Evolutionary conservation across 2,329 filamentous ascomycete species (phyloP), one percentile per base, ranked within the genome.

Genomic region (Neofusicoccum parvum): DNA sequence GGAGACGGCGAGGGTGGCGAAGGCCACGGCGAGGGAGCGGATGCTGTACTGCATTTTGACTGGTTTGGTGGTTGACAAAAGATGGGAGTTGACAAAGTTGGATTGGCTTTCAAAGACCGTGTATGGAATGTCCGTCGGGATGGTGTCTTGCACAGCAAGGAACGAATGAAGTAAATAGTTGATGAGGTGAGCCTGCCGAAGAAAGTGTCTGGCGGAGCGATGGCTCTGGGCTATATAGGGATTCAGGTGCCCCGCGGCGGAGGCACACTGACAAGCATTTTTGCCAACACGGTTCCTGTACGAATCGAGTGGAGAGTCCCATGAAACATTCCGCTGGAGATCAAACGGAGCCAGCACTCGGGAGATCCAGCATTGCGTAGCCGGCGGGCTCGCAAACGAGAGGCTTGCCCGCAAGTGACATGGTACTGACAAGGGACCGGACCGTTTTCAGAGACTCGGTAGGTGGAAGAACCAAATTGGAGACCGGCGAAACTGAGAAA

Each of bases 31-130:
- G 34, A 65, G 51, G 20, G 51, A 65, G 51, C 62, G 49, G 27
- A 56, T 64, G 62, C 34, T 56, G 62, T 65, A 65, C 45, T 65
- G 63, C 63, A 65, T 65, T 49, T 56, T 64, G 59, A 14, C 51
- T 10, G 54, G 23, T 36, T 49, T 62, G 45, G 45, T 62, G 45
- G 45, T 23, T 62, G 48, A 32, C 6, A 7, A 11, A 41, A 37
- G 11, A 23, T 54, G 51, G 43, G 34, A 39, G 43, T 65, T 36
- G 63, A 27, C 41, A 64, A 64, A 46, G 50, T 48, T 46, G 23
- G 49, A 54, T 64, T 56, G 49, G 56, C 56, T 46, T 48, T 56
- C 50, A 64, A 64, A 49, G 50, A 46, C 34, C 43, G 62, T 36
- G 34, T 27, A 27, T 59, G 41, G 39, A 48, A 46, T 48, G 41